Percentiles rank a stretch among this genome's conserved stretches.
These are phyloP conservation scores for Paecilomyces formosus DNA, from an alignment of 2,329 filamentous ascomycete genomes.

Conservation along the genomic window DNA sequence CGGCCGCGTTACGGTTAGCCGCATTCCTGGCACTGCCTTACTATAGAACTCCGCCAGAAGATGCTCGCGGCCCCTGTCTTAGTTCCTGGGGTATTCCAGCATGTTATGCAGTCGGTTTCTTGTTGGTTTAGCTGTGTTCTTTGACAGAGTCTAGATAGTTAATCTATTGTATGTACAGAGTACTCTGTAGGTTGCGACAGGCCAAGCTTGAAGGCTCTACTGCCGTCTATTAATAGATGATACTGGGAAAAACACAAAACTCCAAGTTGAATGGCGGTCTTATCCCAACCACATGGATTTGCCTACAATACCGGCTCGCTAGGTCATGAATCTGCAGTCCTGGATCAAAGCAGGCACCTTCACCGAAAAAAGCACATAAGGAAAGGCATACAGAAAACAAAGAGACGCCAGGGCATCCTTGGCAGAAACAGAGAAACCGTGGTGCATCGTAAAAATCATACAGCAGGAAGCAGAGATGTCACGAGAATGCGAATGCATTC, in stretches of 20 bases:
- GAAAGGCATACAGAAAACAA: background rate
- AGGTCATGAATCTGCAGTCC: background rate
- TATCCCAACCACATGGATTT: background rate
- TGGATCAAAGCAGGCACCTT: background rate
- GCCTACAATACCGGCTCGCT: background rate
- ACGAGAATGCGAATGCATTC: background rate
- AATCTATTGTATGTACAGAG: too few species aligned
- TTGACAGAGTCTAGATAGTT: too few species aligned
- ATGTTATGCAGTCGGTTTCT: background rate
- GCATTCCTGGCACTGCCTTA: background rate
- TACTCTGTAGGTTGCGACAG: too few species aligned
- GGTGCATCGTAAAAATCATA: conserved; percentile 5
- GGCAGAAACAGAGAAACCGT: background rate
- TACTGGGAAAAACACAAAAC: background rate
- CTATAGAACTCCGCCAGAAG: background rate
- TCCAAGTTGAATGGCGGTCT: background rate
- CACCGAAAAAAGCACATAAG: background rate
- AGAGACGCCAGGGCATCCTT: background rate
- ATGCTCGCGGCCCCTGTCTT: background rate
- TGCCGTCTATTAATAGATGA: background rate
- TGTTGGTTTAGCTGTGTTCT: background rate
- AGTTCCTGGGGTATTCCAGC: background rate
- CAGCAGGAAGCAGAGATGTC: conserved; percentile 6
- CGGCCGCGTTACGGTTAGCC: background rate
- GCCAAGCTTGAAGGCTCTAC: background rate